These are phyloP conservation scores for Paecilomyces sp. DNA, from an alignment of 2,329 filamentous ascomycete species.

Conservation along the genomic window DNA sequence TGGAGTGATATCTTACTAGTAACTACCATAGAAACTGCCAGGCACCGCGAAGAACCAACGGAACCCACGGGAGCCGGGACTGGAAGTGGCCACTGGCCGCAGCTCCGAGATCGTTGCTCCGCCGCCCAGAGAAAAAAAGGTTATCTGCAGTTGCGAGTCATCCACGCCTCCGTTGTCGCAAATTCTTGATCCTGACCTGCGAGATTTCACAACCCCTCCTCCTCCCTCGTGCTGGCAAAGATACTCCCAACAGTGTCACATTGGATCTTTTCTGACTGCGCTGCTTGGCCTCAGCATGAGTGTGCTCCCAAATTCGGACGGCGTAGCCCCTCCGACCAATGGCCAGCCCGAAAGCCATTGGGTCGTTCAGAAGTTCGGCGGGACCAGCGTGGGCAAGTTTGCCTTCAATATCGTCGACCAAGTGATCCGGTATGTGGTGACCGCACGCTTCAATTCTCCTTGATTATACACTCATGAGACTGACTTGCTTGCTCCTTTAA, in stretches of 20 bases:
- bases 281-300: constrained; percentile 1
- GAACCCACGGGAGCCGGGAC: background rate
- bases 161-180: constrained; percentile 19
- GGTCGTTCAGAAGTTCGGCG: constrained; percentile 93
- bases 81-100: background rate
- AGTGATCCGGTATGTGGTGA: constrained; percentile 55
- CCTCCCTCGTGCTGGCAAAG: background rate
- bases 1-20: no score
- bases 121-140: constrained; percentile 10
- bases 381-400: constrained; percentile 93
- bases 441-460: background rate
- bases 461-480: background rate
- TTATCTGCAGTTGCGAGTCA: background rate
- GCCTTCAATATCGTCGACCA: constrained; percentile 66
- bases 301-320: constrained; percentile 9
- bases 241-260: background rate
- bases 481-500: background rate
- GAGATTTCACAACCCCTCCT: constrained; percentile 13
- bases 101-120: constrained; percentile 10
- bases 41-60: background rate
- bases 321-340: constrained; percentile 4
- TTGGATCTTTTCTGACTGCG: background rate
- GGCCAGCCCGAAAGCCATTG: constrained; percentile 43
- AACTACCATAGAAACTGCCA: no score
- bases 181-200: constrained; percentile 14